phyloP scores from a whole-genome alignment of 192 early-diverging fungal genomes.

The Backusella psychrophila region DNA sequence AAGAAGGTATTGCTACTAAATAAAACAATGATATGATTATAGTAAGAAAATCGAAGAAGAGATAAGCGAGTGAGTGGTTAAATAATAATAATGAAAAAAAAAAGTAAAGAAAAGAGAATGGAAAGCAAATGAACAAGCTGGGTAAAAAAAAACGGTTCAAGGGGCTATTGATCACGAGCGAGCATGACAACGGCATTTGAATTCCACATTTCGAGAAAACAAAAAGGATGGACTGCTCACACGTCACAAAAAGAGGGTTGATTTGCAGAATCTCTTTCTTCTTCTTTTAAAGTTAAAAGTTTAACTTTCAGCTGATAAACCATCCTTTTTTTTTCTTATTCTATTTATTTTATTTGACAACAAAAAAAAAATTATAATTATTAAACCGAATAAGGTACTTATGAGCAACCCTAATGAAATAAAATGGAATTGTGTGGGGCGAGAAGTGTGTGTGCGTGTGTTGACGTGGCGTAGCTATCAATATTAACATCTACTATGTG shows the following conservation, averaged over 20 bases:
- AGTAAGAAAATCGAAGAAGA: background rate
- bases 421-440: background rate
- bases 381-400: background rate
- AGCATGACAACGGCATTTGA: background rate
- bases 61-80: background rate
- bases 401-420: background rate
- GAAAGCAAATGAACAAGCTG: background rate
- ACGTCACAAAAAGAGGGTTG: slow-evolving; percentile 6
- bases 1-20: too few species aligned
- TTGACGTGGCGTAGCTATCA: background rate
- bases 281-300: background rate
- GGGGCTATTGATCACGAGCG: background rate
- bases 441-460: background rate
- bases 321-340: background rate
- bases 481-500: background rate
- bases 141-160: background rate
- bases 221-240: background rate
- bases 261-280: slow-evolving; percentile 9
- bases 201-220: slow-evolving; percentile 2
- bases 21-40: background rate
- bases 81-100: background rate
- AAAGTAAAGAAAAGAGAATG: background rate
- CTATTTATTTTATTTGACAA: background rate
- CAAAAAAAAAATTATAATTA: background rate
- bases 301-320: background rate